These are phyloP conservation scores for Wickerhamiella nectarea DNA, from an alignment of 805 yeast species.

Conservation along the genomic window DNA sequence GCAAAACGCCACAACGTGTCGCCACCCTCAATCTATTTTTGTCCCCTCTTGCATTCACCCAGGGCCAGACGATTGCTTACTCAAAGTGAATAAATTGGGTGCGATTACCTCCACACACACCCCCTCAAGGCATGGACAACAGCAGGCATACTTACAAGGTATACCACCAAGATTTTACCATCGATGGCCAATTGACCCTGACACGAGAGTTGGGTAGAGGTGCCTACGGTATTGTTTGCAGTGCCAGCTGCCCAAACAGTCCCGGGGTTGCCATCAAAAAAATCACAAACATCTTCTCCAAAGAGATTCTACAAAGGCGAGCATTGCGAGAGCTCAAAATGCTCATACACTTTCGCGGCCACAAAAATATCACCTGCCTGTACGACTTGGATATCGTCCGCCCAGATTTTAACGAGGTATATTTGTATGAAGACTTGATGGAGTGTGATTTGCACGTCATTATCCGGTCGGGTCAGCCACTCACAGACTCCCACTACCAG, in stretches of 20 bases:
- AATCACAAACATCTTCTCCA: slow-evolving; percentile 85
- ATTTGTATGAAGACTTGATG: slow-evolving; percentile 92
- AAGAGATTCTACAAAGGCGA: slow-evolving; percentile 80
- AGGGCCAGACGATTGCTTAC: neutral
- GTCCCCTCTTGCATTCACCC: neutral
- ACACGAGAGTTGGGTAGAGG: slow-evolving; percentile 95
- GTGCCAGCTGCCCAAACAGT: slow-evolving; percentile 56
- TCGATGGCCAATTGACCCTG: slow-evolving; percentile 76
- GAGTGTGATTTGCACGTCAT: slow-evolving; percentile 99
- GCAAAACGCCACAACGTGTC: neutral
- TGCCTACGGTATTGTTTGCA: slow-evolving; percentile 93
- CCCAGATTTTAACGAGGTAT: slow-evolving; percentile 79
- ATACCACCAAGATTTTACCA: slow-evolving; percentile 81
- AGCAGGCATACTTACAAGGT: slow-evolving; percentile 37
- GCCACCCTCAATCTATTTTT: slow-evolving; percentile 1
- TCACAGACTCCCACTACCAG: slow-evolving; percentile 87
- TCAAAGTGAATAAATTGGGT: neutral
- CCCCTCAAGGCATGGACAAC: neutral
- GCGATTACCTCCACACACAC: neutral
- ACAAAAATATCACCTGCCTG: slow-evolving; percentile 86
- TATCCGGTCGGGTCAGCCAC: slow-evolving; percentile 75
- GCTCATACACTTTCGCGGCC: slow-evolving; percentile 86
- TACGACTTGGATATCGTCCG: slow-evolving; percentile 85
- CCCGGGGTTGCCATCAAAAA: slow-evolving; percentile 90
- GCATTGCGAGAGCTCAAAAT: slow-evolving; percentile 84